Evolutionary conservation across 805 yeast species (phyloP), one percentile per base, ranked within the genome.

Genomic region (Sungouiella thailandica): DNA sequence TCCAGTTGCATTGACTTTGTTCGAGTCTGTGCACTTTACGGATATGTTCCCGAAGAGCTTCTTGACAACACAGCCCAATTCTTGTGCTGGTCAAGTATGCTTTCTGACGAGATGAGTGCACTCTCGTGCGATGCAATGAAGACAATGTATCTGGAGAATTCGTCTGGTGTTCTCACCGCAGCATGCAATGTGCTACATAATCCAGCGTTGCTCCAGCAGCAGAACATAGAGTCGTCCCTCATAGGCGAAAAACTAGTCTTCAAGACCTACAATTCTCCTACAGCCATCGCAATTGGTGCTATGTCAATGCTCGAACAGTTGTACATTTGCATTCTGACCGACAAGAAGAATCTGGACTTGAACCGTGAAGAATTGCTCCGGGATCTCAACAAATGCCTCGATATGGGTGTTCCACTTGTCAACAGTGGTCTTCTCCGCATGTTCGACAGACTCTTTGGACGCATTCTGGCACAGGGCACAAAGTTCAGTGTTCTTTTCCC

Each of bases 11-110:
- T 74, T 7, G 57, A 53, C 3, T 39, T 73, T n/a, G 41, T 78
- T 7, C 65, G 68, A 28, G 55, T 73, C 0, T 55, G 70, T 4
- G 57, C 72, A 29, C 50, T 65, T 2, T 72, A 61, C 42, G 78
- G 80, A 1, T 47, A 55, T 17, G 44, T 78, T 3, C 82, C 83
- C 0, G 37, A 54, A 6, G 41, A 54, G 1, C 50, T 52, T n/a
- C 52, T 72, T 17, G 54, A 47, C 14, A 53, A 56, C 5, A 53
- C 65, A 1, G 49, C 77, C 3, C 64, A 62, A 34, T 61, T 74
- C 10, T 46, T 78, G 6, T 69, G 80, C 39, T 72, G 72, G 2
- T 55, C 70, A 1, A 38, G 50, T 5, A 37, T 41, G 8, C 43
- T 64, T 19, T 62, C 66, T 12, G 54, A 62, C 7, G 48, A 56